phyloP scores from a whole-genome alignment of 2,329 filamentous ascomycete species.

The Bipolaris sorokiniana region DNA sequence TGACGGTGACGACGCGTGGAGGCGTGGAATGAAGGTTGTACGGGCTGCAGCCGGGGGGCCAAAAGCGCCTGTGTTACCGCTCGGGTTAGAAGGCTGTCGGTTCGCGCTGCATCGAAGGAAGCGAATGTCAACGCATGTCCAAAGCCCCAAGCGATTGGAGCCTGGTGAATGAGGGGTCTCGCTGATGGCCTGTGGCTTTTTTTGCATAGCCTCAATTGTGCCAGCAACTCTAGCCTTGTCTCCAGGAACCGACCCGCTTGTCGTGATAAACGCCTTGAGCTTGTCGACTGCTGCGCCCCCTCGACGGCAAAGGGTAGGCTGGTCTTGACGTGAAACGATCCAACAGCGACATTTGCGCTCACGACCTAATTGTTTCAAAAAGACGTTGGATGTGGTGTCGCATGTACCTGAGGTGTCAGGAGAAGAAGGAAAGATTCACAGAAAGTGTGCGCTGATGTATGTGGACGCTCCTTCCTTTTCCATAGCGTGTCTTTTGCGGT shows the following conservation, averaged over 20 bases:
- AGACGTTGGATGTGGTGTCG: slow-evolving; percentile 27
- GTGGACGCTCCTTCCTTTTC: slow-evolving; percentile 36
- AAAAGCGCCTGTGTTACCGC: slow-evolving; percentile 19
- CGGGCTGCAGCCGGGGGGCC: slow-evolving; percentile 17
- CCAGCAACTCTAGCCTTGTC: slow-evolving; percentile 23
- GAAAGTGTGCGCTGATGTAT: slow-evolving; percentile 43
- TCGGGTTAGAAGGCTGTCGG: slow-evolving; percentile 26
- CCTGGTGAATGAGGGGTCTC: slow-evolving; percentile 26
- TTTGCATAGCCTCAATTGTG: slow-evolving; percentile 37
- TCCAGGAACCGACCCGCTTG: slow-evolving; percentile 28
- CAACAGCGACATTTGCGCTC: slow-evolving; percentile 18
- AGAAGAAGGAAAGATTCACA: slow-evolving; percentile 22
- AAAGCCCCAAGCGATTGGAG: slow-evolving; percentile 29
- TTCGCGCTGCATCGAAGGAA: slow-evolving; percentile 14
- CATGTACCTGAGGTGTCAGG: slow-evolving; percentile 18
- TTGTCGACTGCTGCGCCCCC: slow-evolving; percentile 32
- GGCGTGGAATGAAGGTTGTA: slow-evolving; percentile 13
- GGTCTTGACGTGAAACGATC: slow-evolving; percentile 22
- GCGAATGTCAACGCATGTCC: slow-evolving; percentile 21
- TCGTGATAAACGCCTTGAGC: slow-evolving; percentile 24
- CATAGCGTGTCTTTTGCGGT: slow-evolving; percentile 26
- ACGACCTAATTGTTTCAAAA: slow-evolving; percentile 14
- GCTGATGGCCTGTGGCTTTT: slow-evolving; percentile 29
- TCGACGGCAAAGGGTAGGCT: slow-evolving; percentile 34
- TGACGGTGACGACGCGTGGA: slow-evolving; percentile 26